Base-by-base conservation (phyloP, 2,329 filamentous ascomycete species). In the Byssoonygena ceratinophila region DNA sequence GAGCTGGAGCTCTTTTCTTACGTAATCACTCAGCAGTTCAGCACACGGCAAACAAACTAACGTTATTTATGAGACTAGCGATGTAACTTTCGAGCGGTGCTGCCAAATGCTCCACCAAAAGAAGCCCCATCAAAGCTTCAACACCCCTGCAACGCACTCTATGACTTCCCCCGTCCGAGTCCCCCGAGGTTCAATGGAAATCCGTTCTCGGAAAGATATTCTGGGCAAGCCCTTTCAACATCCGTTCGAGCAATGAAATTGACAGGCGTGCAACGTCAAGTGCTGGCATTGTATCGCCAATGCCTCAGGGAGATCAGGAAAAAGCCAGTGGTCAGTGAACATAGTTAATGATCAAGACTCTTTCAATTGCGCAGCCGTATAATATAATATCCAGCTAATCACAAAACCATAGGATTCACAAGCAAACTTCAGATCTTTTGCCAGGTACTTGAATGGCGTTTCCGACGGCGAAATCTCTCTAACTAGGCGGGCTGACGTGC, bases 251-350 rank as follows among this genome's bases (percentile, higher is more conserved):
- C 11, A 27, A 51, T 51, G 48, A 44, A 43, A 25, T 74, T 90
- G 23, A 94, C 90, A 6, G 92, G 92, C 32, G 75, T 97, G n/a
- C 91, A 97, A 66, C 84, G 80, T 62, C 88, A 95, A 63, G 91
- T 96, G 2, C 69, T 97, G 48, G 76, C 82, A 31, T 79, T 98
- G 12, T 98, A 97, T 67, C 82, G 91, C 54, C 80, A 82, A 64
- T 97, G 91, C 63, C 74, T 98, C 23, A 81, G 90, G 55, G 87
- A 86, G 63, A 82, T 84, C 54, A 80, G 84, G 55, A 83, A 82
- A 63, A 97, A 98, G 68, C 88, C 90, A 46, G 66, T 71, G 61
- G 87, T 91, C 67, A 61, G 76, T 63, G 34, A 22, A 23, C 8
- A 39, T 36, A 12, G 4, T 9, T 23, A 27, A 8, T 18, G n/a